Base-by-base conservation (phyloP, 768 basidiomycete species). In the Filobasidium floriforme region DNA sequence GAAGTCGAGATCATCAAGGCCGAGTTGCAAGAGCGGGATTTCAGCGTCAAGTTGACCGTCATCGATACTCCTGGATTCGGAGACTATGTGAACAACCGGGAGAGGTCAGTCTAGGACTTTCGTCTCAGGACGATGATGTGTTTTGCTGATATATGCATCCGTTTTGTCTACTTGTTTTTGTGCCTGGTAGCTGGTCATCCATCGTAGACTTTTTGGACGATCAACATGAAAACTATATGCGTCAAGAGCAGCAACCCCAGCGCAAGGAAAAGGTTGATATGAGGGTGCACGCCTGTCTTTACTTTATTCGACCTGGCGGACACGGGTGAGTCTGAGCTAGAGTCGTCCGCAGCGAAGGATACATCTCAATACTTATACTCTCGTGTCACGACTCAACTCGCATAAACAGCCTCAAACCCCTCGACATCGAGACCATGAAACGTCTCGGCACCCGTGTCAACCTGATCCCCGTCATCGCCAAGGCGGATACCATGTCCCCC, bases 1-100 rank as follows among this genome's bases (percentile, higher is more conserved):
- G 94, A 97, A 81, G 89, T 96, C 65, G 96, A 98, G 77, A 94
- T 99, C 62, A 92, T 98, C 84, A 99, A 99, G 83, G 96, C 94
- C 15, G 94, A 97, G 81, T 86, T 99, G 26, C 96, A 98, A 81
- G 96, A 98, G 81, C 91, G 93, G 79, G 89, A 91, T 77, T 98
- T 98, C 87, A 94, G 92, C 80, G 93, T 97, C 83, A 98, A 76
- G 76, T 81, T 99, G 65, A 98, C 92, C n/a, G 94, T 99, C 68
- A 96, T 99, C 69, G 96, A 99, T 78, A 99, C 93, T 32, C 96
- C 96, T 65, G 96, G 96, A 41, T 99, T 97, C 75, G 96, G 96
- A 68, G 96, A 99, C 79, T 98, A 96, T 79, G 93, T 98, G 76
- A 97, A 99, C 83, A 99, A 99, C 79, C 91, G 96, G 73, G 92